phyloP scores from a whole-genome alignment of 75 land plant species.

The Pinus taeda region DNA sequence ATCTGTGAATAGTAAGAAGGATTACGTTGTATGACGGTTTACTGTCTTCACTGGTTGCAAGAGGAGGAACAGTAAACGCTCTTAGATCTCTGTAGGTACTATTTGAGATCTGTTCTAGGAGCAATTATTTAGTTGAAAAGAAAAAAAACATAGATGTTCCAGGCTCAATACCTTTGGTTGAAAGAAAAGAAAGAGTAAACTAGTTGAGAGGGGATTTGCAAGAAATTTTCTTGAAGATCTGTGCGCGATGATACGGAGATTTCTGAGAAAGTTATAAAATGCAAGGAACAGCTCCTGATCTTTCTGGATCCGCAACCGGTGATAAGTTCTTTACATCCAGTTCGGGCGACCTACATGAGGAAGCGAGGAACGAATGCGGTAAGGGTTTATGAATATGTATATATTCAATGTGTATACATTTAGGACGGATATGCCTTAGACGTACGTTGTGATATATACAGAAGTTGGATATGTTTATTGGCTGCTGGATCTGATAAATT shows the following conservation, averaged over 20 bases:
- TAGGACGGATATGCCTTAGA: neutral
- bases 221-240: neutral
- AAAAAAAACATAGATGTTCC: too few species aligned
- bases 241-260: neutral
- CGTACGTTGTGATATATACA: neutral
- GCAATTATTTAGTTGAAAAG: too few species aligned
- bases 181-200: too few species aligned
- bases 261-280: neutral
- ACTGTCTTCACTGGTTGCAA: too few species aligned
- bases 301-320: conserved; percentile 1
- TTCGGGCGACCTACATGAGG: conserved; percentile 8
- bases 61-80: neutral
- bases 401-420: neutral
- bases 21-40: neutral
- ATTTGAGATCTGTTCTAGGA: too few species aligned
- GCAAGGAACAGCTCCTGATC: conserved; percentile 1
- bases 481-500: neutral
- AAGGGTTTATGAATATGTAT: neutral
- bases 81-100: too few species aligned
- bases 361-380: neutral
- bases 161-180: too few species aligned
- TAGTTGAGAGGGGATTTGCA: too few species aligned
- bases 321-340: neutral
- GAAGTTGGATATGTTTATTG: neutral
- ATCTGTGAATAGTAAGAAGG: neutral